Evolutionary conservation across 2,329 filamentous ascomycete species (phyloP), one percentile per base, ranked within the genome.

Genomic region (Calonectria leucothoes): DNA sequence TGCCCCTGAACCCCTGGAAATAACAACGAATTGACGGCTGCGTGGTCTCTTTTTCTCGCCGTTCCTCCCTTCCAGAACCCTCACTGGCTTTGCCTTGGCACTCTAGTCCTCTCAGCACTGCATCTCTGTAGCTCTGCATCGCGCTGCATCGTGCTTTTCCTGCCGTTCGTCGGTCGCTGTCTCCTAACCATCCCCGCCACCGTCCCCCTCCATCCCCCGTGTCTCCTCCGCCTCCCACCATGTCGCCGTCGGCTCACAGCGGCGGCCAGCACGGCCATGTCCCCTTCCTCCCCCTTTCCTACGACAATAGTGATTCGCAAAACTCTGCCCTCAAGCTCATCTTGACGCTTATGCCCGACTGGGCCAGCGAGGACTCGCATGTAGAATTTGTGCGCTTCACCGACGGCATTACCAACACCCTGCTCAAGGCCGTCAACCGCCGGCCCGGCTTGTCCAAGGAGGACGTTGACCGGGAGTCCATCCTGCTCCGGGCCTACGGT

Each of bases 351-450:
- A 91, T 93, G 73, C 96, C 96, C 14, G 92, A 97, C 80, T 99
- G 97, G 97, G 89, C 92, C 78, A 89, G 90, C 61, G 87, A 90
- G 42, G 91, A 93, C 76, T 94, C 94, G 71, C 91, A 93, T 52
- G 90, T 99, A 80, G 93, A 97, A 81, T 95, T 98, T 82, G 90
- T 95, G 78, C 93, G 94, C 76, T 99, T 98, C 87, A 99, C 95
- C 48, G 97, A 99, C 82, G 97, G 97, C 82, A 99, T 98, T 86
- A 99, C 97, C 78, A 99, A 99, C 86, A 98, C 96, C 64, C 88
- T 96, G 63, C 88, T 95, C 76, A 96, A 96, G 84, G 92, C 93
- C n/a, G 86, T 94, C 82, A 94, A 95, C 83, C 90, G 88, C 77
- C 88, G 88, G 31, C 83, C 87, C 1, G 94, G 94, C 64, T 88